A percentile compares a stretch with the other conserved stretches of the same genome.
Evolutionary conservation across 805 yeast species (phyloP).

Genomic region (Komagataella kurtzmanii): DNA sequence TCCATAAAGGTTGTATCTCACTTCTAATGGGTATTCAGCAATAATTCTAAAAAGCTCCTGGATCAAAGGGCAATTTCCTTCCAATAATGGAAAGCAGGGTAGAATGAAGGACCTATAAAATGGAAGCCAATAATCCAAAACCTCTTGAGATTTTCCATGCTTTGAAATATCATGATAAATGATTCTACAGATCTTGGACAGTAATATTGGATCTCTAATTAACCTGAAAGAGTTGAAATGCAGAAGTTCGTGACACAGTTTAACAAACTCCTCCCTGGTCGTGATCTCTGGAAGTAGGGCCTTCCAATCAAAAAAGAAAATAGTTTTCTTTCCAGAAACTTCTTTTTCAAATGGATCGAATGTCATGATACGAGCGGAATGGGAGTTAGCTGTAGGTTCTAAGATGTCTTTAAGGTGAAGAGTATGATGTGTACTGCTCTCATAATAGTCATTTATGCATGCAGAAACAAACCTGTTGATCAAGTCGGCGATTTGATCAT

Average conservation of each 20-base stretch:
- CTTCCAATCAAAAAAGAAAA: slow-evolving; percentile 41
- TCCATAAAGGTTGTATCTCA: slow-evolving; percentile 68
- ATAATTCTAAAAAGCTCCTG: slow-evolving; percentile 48
- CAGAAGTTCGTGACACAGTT: slow-evolving; percentile 33
- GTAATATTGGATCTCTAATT: slow-evolving; percentile 30
- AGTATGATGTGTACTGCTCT: slow-evolving; percentile 5
- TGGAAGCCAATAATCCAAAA: slow-evolving; percentile 33
- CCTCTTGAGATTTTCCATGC: slow-evolving; percentile 8
- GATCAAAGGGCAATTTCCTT: slow-evolving; percentile 43
- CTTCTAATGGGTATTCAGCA: slow-evolving; percentile 38
- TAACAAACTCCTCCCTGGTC: slow-evolving; percentile 29
- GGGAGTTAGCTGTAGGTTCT: background rate
- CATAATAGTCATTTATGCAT: slow-evolving; percentile 35
- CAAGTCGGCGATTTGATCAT: slow-evolving; percentile 30
- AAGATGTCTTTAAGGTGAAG: background rate
- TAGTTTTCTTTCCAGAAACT: slow-evolving; percentile 4
- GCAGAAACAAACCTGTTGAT: slow-evolving; percentile 35
- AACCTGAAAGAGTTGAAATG: slow-evolving; percentile 42
- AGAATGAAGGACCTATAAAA: slow-evolving; percentile 53
- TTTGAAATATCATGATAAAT: slow-evolving; percentile 24
- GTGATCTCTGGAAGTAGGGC: slow-evolving; percentile 22
- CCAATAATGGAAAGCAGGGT: slow-evolving; percentile 43
- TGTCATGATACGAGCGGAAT: background rate
- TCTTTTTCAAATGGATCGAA: background rate
- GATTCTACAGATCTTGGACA: slow-evolving; percentile 52